Evolutionary conservation across 2,329 filamentous ascomycete species (phyloP), one percentile per base, ranked within the genome.

Genomic region (Botrytis cinerea): DNA sequence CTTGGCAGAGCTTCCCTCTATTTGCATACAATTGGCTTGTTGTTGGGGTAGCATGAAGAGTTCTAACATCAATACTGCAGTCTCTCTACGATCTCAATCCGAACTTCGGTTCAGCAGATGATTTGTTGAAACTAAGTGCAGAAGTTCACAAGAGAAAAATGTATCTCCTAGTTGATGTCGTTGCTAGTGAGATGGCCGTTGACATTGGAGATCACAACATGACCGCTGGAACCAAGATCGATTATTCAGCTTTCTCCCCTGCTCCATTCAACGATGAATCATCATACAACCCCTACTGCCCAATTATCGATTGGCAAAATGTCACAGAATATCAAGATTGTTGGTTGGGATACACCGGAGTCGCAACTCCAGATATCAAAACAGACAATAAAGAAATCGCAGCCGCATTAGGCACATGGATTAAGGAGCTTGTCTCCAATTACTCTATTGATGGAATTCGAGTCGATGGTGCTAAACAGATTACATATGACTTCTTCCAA

Each of bases 81-180:
- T 80, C 85, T 69, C 75, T 85, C 28, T 84, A 86, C 74, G 75
- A 82, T 25, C 80, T 92, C 72, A 91, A 92, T 77, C 75, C 84
- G 4, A 84, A 88, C 73, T 89, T 88, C 75, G 90, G 90, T 40
- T 88, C 87, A 0, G 84, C 84, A 7, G 83, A 86, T 25, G 90
- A 92, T 76, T 83, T 92, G 73, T 85, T 85, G 75, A 84, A 83
- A 6, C 84, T 92, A 5, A 84, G 89, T 2, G 81, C 82, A 32
- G 88, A 87, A 3, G 81, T 90, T 2, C 89, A 91, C 77, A 80
- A 81, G 28, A 83, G 87, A 25, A 84, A 81, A 20, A 90, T 89
- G 85, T 86, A 84, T 54, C 46, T 73, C 25, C n/a, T 87, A 84
- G 81, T 86, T 66, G 85, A 87, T 74, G 82, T 85, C 6, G 85